phyloP scores from a whole-genome alignment of 345 rosid species.

The Acer campestre region DNA sequence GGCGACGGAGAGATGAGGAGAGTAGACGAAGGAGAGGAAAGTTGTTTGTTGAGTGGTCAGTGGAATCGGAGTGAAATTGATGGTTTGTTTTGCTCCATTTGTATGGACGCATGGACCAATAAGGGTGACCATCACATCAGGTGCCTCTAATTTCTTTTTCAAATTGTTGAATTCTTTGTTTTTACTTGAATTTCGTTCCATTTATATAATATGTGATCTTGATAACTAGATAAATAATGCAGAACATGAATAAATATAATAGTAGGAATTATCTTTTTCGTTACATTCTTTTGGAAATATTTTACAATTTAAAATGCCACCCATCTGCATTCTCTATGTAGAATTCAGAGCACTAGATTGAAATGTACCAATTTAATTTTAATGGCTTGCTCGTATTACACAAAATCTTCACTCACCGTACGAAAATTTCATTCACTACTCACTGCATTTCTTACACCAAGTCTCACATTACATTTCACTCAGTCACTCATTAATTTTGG shows the following conservation, averaged over 20 bases:
- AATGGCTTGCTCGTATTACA: too few species aligned
- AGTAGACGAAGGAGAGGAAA: slow-evolving; percentile 16
- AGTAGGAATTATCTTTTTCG: background rate
- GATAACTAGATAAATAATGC: background rate
- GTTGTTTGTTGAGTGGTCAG: slow-evolving; percentile 35
- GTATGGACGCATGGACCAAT: slow-evolving; percentile 79
- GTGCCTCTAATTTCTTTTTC: slow-evolving; percentile 30
- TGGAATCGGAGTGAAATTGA: slow-evolving; percentile 57
- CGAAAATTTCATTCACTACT: too few species aligned
- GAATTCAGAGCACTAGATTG: too few species aligned
- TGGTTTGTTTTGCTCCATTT: slow-evolving; percentile 72
- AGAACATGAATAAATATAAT: background rate
- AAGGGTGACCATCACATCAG: slow-evolving; percentile 73
- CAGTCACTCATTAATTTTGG: too few species aligned
- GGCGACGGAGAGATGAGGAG: slow-evolving; percentile 40
- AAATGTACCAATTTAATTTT: too few species aligned
- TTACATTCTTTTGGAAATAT: too few species aligned
- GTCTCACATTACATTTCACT: too few species aligned
- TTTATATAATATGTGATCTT: background rate
- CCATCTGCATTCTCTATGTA: too few species aligned
- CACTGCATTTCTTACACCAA: too few species aligned
- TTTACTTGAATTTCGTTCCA: background rate
- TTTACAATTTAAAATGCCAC: too few species aligned
- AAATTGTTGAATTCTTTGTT: background rate
- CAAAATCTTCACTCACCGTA: too few species aligned